Conservation (phyloP, 441 rosid species). For the Eutrema salsugineum region DNA sequence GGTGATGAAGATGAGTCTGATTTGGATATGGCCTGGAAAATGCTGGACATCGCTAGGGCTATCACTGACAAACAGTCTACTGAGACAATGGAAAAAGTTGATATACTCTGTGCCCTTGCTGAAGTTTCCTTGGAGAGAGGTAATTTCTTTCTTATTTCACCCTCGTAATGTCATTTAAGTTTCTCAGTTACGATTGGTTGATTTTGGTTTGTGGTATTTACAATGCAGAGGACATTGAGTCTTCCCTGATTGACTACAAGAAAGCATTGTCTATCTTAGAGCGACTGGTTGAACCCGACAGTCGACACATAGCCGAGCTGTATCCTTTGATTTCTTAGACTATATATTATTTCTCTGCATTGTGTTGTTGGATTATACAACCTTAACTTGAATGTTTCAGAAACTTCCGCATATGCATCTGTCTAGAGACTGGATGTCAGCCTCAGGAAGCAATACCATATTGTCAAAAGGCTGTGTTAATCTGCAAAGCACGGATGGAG, state of each 20-base stretch:
- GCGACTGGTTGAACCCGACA: constrained; percentile 79
- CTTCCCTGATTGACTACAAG: constrained; percentile 82
- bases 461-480: constrained; percentile 72
- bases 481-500: constrained; percentile 69
- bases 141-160: constrained; percentile 17
- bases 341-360: neutral
- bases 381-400: constrained; percentile 55
- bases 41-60: constrained; percentile 90
- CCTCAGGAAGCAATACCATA: constrained; percentile 76
- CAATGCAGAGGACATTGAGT: constrained; percentile 81
- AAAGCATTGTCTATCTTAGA: constrained; percentile 69
- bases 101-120: constrained; percentile 72
- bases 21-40: constrained; percentile 92
- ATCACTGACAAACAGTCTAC: constrained; percentile 62
- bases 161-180: neutral
- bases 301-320: constrained; percentile 83
- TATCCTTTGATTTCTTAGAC: constrained; percentile 48
- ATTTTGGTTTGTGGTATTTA: constrained; percentile 11
- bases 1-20: constrained; percentile 90
- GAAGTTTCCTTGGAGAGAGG: constrained; percentile 95
- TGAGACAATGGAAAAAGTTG: constrained; percentile 82
- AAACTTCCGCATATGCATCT: constrained; percentile 82
- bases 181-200: neutral
- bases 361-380: neutral
- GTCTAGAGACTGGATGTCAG: constrained; percentile 79